phyloP scores from a whole-genome alignment of 2,329 filamentous ascomycete species.

The Colletotrichum sp. region DNA sequence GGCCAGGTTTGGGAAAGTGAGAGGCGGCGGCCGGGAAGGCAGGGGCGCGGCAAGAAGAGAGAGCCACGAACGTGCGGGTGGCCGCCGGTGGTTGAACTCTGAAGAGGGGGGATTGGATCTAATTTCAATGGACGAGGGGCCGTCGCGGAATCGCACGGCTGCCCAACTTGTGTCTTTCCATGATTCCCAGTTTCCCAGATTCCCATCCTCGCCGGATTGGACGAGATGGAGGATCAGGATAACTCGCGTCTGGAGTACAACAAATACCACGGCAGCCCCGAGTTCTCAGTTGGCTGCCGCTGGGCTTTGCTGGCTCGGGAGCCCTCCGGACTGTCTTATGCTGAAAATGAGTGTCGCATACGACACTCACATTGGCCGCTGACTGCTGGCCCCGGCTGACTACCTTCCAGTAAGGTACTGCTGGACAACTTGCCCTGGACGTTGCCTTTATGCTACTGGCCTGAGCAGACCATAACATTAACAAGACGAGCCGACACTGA shows the following conservation, averaged over 20 bases:
- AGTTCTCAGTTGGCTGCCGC: not conserved
- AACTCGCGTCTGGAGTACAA: not conserved
- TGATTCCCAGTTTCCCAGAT: not conserved
- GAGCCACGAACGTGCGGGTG: not conserved
- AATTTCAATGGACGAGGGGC: slow-evolving; percentile 19
- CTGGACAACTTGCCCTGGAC: not conserved
- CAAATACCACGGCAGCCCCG: not conserved
- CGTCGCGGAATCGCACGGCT: slow-evolving; percentile 3
- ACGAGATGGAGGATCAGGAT: not conserved
- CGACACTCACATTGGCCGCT: not conserved
- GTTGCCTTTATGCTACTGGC: not conserved
- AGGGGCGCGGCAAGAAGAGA: not conserved
- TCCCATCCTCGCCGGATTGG: not conserved
- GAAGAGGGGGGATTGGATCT: not conserved
- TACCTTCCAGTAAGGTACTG: not conserved
- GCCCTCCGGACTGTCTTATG: not conserved
- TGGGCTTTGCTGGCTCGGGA: not conserved
- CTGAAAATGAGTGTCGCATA: not conserved
- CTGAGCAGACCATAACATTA: not conserved
- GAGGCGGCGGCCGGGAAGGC: not conserved
- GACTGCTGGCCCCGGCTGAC: not conserved
- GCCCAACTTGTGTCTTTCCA: not conserved
- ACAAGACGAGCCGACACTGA: not conserved
- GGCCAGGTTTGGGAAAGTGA: slow-evolving; percentile 8
- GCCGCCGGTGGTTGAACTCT: not conserved